These are phyloP conservation scores for Cladosporium austrohemisphaericum DNA, from an alignment of 2,329 filamentous ascomycete species.

Conservation along the genomic window DNA sequence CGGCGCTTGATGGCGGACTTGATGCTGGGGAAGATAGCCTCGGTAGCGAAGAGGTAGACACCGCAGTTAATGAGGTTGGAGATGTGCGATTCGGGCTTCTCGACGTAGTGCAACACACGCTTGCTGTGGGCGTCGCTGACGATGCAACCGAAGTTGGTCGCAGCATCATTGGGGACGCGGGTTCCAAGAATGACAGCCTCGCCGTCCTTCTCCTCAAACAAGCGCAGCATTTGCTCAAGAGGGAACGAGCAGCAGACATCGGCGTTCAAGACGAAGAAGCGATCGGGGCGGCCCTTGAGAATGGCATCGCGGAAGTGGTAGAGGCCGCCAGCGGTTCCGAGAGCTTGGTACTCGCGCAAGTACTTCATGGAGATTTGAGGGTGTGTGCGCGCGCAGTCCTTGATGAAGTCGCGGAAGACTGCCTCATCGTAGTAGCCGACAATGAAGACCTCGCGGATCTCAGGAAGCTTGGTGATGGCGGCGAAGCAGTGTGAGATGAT, in stretches of 20 bases:
- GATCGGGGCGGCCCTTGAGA: constrained; percentile 88
- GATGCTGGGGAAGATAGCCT: constrained; percentile 95
- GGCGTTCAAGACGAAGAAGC: constrained; percentile 95
- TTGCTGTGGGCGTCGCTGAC: constrained; percentile 91
- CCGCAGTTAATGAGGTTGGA: constrained; percentile 99
- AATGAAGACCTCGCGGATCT: constrained; percentile 93
- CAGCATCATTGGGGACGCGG: constrained; percentile 82
- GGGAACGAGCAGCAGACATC: constrained; percentile 99
- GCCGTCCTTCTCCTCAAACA: constrained; percentile 92
- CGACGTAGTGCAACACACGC: constrained; percentile 96
- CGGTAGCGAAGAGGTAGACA: constrained; percentile 93
- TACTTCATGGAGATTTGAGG: constrained; percentile 89
- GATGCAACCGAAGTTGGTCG: constrained; percentile 96
- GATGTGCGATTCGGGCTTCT: constrained; percentile 97
- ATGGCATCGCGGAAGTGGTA: constrained; percentile 99
- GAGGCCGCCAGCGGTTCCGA: constrained; percentile 91
- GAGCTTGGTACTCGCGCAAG: constrained; percentile 91
- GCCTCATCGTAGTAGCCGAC: constrained; percentile 98
- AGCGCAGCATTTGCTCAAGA: constrained; percentile 86
- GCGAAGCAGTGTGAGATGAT: constrained; percentile 98
- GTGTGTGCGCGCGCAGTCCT: constrained; percentile 79
- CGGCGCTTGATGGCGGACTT: constrained; percentile 92
- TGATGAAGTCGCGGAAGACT: constrained; percentile 97
- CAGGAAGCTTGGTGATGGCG: constrained; percentile 83
- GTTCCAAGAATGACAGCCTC: constrained; percentile 96